phyloP scores from a whole-genome alignment of 805 yeast genomes.

The Candida loeiensis region DNA sequence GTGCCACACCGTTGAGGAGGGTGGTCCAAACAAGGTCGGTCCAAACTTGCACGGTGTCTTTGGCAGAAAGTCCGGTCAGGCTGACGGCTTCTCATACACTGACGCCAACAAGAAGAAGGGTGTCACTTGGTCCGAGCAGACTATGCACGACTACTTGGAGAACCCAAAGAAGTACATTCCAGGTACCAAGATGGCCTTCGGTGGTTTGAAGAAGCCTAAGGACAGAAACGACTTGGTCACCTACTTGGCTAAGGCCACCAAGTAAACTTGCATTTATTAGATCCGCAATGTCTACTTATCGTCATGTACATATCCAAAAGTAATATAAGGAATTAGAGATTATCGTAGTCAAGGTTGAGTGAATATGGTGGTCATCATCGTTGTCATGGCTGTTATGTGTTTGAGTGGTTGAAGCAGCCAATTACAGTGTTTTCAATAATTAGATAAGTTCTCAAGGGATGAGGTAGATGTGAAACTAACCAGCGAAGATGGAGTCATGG shows the following conservation, averaged over 20 bases:
- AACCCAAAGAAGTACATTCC: constrained; percentile 99
- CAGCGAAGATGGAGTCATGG: too few species aligned
- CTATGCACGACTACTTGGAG: constrained; percentile 92
- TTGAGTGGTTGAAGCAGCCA: too few species aligned
- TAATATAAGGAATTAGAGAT: too few species aligned
- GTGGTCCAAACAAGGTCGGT: constrained; percentile 98
- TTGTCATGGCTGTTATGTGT: too few species aligned
- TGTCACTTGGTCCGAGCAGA: constrained; percentile 81
- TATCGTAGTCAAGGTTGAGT: too few species aligned
- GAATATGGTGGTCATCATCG: too few species aligned
- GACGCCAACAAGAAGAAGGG: constrained; percentile 98
- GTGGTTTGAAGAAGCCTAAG: constrained; percentile 98
- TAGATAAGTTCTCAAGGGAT: too few species aligned
- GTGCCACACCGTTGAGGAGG: constrained; percentile 95
- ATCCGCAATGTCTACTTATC: neutral
- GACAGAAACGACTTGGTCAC: constrained; percentile 97
- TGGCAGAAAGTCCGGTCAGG: constrained; percentile 89
- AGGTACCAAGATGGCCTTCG: constrained; percentile 99
- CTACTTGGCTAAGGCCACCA: constrained; percentile 58
- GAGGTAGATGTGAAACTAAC: too few species aligned
- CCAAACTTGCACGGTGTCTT: constrained; percentile 96
- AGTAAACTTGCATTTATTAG: constrained; percentile 20
- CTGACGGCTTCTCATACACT: constrained; percentile 92
- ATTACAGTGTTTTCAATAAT: too few species aligned
- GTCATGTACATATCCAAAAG: constrained; percentile 3